These are phyloP conservation scores for Chaetomium fimeti DNA, from an alignment of 495 filamentous ascomycete species.

Conservation along the genomic window DNA sequence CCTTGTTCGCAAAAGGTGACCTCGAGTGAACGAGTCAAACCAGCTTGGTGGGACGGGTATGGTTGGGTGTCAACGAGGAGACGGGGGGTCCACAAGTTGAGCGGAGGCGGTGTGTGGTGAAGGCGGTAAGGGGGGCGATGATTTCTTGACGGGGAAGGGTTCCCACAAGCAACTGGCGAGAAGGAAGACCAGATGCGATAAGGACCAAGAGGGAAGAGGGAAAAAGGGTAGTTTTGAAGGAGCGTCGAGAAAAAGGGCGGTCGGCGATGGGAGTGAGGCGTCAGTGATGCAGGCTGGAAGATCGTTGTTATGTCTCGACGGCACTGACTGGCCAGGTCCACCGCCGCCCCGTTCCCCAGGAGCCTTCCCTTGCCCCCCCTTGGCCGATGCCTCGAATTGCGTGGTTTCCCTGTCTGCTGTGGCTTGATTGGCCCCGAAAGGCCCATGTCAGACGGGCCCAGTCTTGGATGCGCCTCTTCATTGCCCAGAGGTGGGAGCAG, in stretches of 20 bases:
- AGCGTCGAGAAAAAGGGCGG: slow-evolving; percentile 36
- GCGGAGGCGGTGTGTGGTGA: slow-evolving; percentile 16
- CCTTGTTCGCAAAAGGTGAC: slow-evolving; percentile 26
- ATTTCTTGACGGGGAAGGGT: slow-evolving; percentile 5
- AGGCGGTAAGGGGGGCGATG: slow-evolving; percentile 18
- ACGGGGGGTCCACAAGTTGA: slow-evolving; percentile 19
- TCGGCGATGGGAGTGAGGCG: slow-evolving; percentile 28
- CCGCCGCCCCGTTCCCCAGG: slow-evolving; percentile 33
- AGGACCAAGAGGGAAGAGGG: slow-evolving; percentile 24
- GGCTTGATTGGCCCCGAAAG: slow-evolving; percentile 36
- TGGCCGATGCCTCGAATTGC: slow-evolving; percentile 33
- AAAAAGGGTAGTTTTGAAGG: slow-evolving; percentile 32
- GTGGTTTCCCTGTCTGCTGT: slow-evolving; percentile 29
- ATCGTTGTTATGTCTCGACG: slow-evolving; percentile 39
- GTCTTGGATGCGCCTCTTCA: slow-evolving; percentile 23
- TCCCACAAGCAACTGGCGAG: slow-evolving; percentile 16
- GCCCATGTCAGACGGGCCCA: slow-evolving; percentile 35
- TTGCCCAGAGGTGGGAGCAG: slow-evolving; percentile 18
- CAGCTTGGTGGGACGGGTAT: slow-evolving; percentile 15
- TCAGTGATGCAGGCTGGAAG: slow-evolving; percentile 33
- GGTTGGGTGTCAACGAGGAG: slow-evolving; percentile 29
- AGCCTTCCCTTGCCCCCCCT: slow-evolving; percentile 15
- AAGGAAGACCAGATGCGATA: slow-evolving; percentile 19
- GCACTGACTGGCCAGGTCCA: slow-evolving; percentile 24
- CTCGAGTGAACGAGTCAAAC: slow-evolving; percentile 42